Evolutionary conservation across 1,139 yeast genomes (phyloP), one percentile per base, ranked within the genome.

Genomic region (Hansenula sp.): DNA sequence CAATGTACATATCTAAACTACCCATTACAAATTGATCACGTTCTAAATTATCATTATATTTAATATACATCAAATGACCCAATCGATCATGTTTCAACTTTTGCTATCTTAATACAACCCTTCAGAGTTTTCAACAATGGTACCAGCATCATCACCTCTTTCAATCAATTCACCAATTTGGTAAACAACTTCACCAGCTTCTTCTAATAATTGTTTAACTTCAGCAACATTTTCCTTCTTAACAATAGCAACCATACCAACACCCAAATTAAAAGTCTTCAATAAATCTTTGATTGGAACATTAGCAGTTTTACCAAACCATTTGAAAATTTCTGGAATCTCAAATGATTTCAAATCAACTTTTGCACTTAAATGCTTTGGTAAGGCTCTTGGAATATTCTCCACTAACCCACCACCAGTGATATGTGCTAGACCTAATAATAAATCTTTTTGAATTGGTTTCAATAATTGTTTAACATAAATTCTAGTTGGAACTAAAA

Each of bases 401-500:
- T 94, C 99, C 32, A 93, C 84, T 42, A 94, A 75, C 47, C 99
- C 99, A 60, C 99, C 99, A 49, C 99, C 99, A 21, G 99, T 94
- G 58, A 94, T 93, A 63, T 94, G 96, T 6, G 99, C 96, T 63
- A 94, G 76, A 48, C 97, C 99, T 47, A 89, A 74, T 45, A 93
- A 65, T 49, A 85, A 71, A 39, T 76, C 83, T 60, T 84, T 71
- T 58, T 76, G 77, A 52, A 91, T 77, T 6, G 88, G 79, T 45
- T 88, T 85, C 53, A 93, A 74, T 48, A 93, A 68, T 58, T 91
- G 95, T 67, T 89, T 91, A 54, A 94, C 99, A 66, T 94, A 94
- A 53, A 94, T 93, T 62, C 86, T 82, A 7, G 99, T 94, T 43
- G 99, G 99, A 4, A 83, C 79, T 54, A 94, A 74, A 46, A 91